These are phyloP conservation scores for Trichoderma atroviride DNA, from an alignment of 2,329 filamentous ascomycete species.

Conservation along the genomic window DNA sequence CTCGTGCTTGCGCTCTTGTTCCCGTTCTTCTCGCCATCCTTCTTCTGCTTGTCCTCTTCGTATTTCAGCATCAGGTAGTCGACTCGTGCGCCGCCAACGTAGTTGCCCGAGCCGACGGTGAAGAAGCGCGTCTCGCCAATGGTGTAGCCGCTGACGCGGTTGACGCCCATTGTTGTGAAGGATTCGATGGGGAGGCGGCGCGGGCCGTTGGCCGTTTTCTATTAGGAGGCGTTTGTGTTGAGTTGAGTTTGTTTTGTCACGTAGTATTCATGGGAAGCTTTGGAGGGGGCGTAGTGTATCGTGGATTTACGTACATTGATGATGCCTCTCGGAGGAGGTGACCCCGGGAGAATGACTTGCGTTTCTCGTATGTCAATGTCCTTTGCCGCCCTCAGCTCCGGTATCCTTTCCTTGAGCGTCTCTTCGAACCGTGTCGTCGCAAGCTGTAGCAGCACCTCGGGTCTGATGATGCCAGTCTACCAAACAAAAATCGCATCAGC, in stretches of 20 bases:
- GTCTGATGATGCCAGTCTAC: conserved; percentile 27
- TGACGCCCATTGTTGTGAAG: conserved; percentile 28
- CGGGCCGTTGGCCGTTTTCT: conserved; percentile 35
- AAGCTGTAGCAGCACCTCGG: conserved; percentile 25
- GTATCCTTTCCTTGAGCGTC: conserved; percentile 19
- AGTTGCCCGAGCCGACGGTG: conserved; percentile 33
- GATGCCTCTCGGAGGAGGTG: conserved; percentile 29
- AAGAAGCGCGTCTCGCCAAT: conserved; percentile 30
- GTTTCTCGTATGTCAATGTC: conserved; percentile 25
- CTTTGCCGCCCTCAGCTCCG: conserved; percentile 3
- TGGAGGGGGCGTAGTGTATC: not conserved
- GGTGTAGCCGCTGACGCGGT: not conserved
- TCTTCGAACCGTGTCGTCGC: conserved; percentile 26
- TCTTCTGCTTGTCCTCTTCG: not conserved
- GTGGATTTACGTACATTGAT: conserved; percentile 29
- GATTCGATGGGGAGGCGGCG: conserved; percentile 34
- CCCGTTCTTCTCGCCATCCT: not conserved
- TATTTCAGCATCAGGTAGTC: conserved; percentile 24
- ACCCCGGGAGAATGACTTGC: conserved; percentile 25
- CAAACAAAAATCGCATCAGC: not conserved
- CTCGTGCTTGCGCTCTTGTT: not conserved
- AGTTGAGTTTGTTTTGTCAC: too few relatives aligned
- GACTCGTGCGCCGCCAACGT: conserved; percentile 29
- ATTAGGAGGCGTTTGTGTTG: not conserved
- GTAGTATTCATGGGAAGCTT: not conserved